Conservation (phyloP, 495 filamentous ascomycete species). For the Neurospora intermedia region DNA sequence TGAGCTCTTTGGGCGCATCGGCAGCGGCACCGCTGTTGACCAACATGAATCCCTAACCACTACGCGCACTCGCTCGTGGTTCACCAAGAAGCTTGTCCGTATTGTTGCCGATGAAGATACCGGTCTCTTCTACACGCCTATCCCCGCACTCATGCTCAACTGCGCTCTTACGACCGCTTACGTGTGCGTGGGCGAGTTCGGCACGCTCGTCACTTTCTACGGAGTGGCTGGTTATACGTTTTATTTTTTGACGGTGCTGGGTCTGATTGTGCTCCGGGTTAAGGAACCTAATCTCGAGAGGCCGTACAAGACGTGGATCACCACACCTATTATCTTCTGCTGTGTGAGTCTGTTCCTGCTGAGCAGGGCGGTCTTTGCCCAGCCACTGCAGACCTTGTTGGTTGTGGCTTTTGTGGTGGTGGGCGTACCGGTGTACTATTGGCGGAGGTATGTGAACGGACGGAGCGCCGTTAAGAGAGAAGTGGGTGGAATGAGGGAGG, state of each 20-base stretch:
- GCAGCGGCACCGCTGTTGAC: constrained; percentile 42
- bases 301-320: constrained; percentile 92
- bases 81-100: constrained; percentile 42
- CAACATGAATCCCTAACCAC: constrained; percentile 26
- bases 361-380: constrained; percentile 73
- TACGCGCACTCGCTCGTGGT: constrained; percentile 48
- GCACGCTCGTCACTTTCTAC: constrained; percentile 88
- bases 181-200: constrained; percentile 78
- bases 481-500: constrained; percentile 2
- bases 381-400: constrained; percentile 79
- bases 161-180: constrained; percentile 59
- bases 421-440: constrained; percentile 81
- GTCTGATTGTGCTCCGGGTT: constrained; percentile 83
- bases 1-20: constrained; percentile 69
- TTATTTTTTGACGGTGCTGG: constrained; percentile 92
- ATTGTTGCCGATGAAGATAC: constrained; percentile 51
- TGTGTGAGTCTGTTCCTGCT: constrained; percentile 92
- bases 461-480: constrained; percentile 22
- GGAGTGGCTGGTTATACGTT: constrained; percentile 94
- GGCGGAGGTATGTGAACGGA: constrained; percentile 48
- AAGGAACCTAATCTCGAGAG: constrained; percentile 77
- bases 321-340: constrained; percentile 94
- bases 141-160: constrained; percentile 82
- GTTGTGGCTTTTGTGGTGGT: constrained; percentile 74
- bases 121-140: constrained; percentile 72